Evolutionary conservation across 768 basidiomycete species (phyloP).

Genomic region (Nidula microcarpa): DNA sequence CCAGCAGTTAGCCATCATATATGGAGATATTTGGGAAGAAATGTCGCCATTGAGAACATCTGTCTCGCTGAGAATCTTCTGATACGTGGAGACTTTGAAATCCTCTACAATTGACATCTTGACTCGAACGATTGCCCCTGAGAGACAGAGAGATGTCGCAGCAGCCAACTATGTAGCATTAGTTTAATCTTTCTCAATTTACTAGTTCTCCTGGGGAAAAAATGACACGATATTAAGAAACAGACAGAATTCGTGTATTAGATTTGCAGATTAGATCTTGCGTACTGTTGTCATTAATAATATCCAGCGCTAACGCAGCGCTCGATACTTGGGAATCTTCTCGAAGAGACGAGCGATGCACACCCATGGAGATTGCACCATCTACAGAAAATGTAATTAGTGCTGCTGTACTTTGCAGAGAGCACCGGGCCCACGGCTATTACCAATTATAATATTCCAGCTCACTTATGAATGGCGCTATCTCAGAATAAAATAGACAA

Average conservation of each 20-base stretch:
- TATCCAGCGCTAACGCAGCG: conserved; percentile 29
- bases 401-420: no score
- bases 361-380: conserved; percentile 35
- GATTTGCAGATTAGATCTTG: no score
- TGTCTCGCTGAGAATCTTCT: conserved; percentile 25
- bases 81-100: conserved; percentile 33
- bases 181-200: conserved; percentile 22
- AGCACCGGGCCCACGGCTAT: no score
- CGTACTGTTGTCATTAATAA: conserved; percentile 33
- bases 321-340: conserved; percentile 33
- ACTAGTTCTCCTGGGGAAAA: conserved; percentile 32
- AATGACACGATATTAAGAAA: no score
- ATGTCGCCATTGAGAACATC: conserved; percentile 29
- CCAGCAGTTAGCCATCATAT: conserved; percentile 36
- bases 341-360: conserved; percentile 34
- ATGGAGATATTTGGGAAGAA: conserved; percentile 25
- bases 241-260: no score
- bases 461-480: conserved; percentile 19
- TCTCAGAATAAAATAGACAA: background rate
- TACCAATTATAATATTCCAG: conserved; percentile 36
- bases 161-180: conserved; percentile 34
- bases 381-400: conserved; percentile 13
- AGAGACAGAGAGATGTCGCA: conserved; percentile 31
- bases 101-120: conserved; percentile 26
- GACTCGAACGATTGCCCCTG: conserved; percentile 29